Evolutionary conservation across 148 eudicot genomes (phyloP).

Genomic region (Drosera capensis): DNA sequence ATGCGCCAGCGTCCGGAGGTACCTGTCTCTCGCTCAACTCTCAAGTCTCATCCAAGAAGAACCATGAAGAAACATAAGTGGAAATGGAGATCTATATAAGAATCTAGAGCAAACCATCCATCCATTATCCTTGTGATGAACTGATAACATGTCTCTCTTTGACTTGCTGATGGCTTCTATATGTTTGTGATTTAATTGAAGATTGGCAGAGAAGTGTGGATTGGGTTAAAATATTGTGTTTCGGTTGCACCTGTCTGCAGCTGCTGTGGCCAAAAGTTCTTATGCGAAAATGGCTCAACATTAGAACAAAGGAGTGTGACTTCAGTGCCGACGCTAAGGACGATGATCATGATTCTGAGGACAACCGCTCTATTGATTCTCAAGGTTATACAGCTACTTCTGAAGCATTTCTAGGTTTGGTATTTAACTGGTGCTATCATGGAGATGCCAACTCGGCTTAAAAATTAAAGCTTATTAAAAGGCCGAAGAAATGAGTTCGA

Average conservation of each 20-base stretch:
- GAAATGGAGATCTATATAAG: neutral
- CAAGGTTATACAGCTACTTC: constrained; percentile 12
- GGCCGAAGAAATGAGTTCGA: no score
- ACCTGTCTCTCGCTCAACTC: neutral
- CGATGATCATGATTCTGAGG: constrained; percentile 12
- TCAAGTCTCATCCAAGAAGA: neutral
- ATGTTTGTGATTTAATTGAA: neutral
- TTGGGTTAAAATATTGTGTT: constrained; percentile 60
- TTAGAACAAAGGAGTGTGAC: constrained; percentile 35
- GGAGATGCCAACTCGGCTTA: neutral
- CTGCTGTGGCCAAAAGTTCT: constrained; percentile 60
- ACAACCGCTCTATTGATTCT: constrained; percentile 11
- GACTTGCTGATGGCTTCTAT: neutral
- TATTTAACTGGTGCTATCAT: neutral
- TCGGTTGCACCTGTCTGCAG: constrained; percentile 59
- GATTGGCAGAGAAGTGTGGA: constrained; percentile 17
- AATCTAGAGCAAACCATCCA: neutral
- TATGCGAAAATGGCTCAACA: constrained; percentile 65
- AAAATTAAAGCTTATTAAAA: neutral
- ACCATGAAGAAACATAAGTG: neutral
- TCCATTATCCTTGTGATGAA: no score
- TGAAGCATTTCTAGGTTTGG: neutral
- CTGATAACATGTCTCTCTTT: neutral
- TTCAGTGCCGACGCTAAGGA: constrained; percentile 44
- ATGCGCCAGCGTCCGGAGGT: constrained; percentile 7